Evolutionary conservation across 768 basidiomycete species (phyloP).

Genomic region (Tulasnella sp.): DNA sequence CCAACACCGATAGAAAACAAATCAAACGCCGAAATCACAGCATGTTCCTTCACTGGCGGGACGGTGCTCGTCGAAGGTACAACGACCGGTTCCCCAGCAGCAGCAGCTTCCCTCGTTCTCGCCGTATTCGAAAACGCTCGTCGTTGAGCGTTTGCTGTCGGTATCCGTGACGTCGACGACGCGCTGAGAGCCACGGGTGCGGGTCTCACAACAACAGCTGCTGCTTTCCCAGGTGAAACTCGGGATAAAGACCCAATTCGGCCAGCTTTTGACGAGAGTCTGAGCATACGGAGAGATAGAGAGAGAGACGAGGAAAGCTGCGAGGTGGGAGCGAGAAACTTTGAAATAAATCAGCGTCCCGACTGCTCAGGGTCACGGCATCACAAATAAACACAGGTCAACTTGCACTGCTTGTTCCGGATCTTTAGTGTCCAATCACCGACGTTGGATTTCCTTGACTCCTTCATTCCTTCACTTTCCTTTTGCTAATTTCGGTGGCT

Average conservation of each 20-base stretch:
- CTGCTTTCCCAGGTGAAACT: neutral
- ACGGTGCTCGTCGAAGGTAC: neutral
- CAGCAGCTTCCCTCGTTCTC: neutral
- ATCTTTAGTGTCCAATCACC: neutral
- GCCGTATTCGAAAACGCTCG: neutral
- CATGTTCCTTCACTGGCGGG: conserved; percentile 48
- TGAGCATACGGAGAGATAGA: neutral
- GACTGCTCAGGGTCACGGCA: neutral
- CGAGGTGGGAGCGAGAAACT: neutral
- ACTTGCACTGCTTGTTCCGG: neutral
- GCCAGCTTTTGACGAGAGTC: neutral
- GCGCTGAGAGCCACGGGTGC: neutral
- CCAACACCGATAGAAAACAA: conserved; percentile 73
- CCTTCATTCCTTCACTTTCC: neutral
- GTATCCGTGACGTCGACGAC: neutral
- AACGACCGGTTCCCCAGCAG: neutral
- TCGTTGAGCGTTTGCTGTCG: neutral
- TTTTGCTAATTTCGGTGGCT: neutral
- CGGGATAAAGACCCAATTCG: neutral
- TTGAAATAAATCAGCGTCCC: neutral
- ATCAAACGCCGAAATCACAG: conserved; percentile 90
- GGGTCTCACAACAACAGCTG: neutral
- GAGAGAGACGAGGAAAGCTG: neutral
- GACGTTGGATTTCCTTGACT: neutral
- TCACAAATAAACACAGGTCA: neutral